Conservation (phyloP, 2,329 filamentous ascomycete genomes). For the Penicillium sp. region DNA sequence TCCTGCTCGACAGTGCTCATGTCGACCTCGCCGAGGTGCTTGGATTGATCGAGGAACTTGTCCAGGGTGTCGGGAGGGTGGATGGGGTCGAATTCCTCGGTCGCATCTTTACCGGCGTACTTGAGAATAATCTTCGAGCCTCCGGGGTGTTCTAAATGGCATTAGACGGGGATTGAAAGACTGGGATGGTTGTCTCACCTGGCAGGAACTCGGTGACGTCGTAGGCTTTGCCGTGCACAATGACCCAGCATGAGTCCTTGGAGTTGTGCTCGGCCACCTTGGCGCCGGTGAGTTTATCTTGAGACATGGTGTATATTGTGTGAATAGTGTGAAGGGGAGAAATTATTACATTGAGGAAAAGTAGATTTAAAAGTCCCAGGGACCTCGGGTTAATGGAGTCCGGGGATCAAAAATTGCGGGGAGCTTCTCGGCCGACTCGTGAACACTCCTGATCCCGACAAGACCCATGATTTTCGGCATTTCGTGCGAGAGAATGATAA, state of each 20-base stretch:
- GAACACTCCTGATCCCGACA: slow-evolving; percentile 3
- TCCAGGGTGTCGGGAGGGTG: slow-evolving; percentile 83
- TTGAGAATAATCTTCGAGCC: slow-evolving; percentile 93
- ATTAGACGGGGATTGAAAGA: background rate
- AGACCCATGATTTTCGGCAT: background rate
- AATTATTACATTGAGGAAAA: background rate
- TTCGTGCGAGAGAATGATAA: background rate
- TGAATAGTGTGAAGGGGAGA: slow-evolving; percentile 3
- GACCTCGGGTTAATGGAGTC: slow-evolving; percentile 28
- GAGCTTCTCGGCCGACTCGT: slow-evolving; percentile 27
- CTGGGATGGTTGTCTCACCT: slow-evolving; percentile 45
- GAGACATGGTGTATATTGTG: slow-evolving; percentile 16
- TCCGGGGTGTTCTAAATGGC: slow-evolving; percentile 72
- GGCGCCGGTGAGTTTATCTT: slow-evolving; percentile 51
- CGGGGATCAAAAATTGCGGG: slow-evolving; percentile 25
- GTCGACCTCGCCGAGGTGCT: slow-evolving; percentile 87
- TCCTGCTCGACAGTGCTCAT: slow-evolving; percentile 75
- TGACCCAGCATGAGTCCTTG: slow-evolving; percentile 86
- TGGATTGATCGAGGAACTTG: slow-evolving; percentile 77
- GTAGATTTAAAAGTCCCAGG: slow-evolving; percentile 1
- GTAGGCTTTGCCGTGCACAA: slow-evolving; percentile 83
- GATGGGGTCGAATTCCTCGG: slow-evolving; percentile 87
- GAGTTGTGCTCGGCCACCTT: slow-evolving; percentile 74
- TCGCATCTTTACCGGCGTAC: slow-evolving; percentile 93
- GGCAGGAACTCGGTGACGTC: slow-evolving; percentile 89